Evolutionary conservation across 2,329 filamentous ascomycete genomes (phyloP), one percentile per base, ranked within the genome.

Genomic region (Claviceps monticola): DNA sequence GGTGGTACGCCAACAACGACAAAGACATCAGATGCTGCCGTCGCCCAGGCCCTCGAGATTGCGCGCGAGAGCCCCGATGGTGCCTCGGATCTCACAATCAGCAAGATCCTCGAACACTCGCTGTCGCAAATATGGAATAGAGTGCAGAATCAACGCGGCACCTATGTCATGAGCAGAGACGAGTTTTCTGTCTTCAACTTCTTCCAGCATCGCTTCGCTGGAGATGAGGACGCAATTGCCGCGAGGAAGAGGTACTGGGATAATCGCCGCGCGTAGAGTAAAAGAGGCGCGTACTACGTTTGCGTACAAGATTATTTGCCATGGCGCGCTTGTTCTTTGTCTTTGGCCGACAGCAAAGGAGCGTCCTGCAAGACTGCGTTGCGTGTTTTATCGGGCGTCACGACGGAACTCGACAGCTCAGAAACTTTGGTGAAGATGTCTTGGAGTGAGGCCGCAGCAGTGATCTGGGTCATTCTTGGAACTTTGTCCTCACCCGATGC

Each of bases 141-240:
- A 59, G 75, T 94, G 52, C 69, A 82, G 59, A 71, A 73, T 3
- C 71, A 83, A 36, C 85, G 85, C 1, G 68, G 77, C 49, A 72
- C 73, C n/a, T 94, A 91, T 66, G 67, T 93, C 56, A 81, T 94
- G 71, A 80, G 73, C 37, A 73, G 76, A 56, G 81, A 88, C 66
- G 88, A 95, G 68, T 94, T 93, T 61, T 80, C 86, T 51, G 75
- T 94, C 54, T 89, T 94, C 78, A 94, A 93, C 71, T 91, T 84
- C 67, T 91, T 85, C 66, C 83, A 86, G 56, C 68, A 76, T 56
- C 78, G 83, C 9, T 88, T 84, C 62, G 65, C 70, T 34, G 77
- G 78, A 54, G 65, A 75, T 56, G 62, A 69, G 56, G 59, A 69
- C n/a, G 73, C 73, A 42, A 61, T 68, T n/a, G 66, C 64, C 39